Evolutionary conservation across 164 flowering plant genomes (phyloP), one percentile per base, ranked within the genome.

Genomic region (Buxus sempervirens): DNA sequence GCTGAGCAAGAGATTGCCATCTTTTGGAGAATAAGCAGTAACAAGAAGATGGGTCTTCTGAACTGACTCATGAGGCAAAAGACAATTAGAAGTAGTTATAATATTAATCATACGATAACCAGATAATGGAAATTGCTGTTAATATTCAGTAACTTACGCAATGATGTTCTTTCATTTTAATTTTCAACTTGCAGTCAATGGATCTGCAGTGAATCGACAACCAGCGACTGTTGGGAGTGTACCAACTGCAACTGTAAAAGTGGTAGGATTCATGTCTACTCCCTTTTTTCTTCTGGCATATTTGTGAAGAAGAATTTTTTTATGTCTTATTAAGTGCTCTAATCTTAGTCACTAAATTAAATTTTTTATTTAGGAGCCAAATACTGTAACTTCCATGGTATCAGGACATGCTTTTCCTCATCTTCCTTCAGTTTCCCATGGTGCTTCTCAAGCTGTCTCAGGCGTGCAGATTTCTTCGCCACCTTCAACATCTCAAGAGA

Each of bases 191-290:
- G 28, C 79, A 93, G 98, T 74, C 63, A 89, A 83, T 83, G 96
- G 85, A 75, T 68, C 91, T 73, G 45, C 83, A 54, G 68, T 84
- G 83, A 87, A 69, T 72, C 85, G 92, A 62, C 96, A 76, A 72
- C 83, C 93, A 58, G 56, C 82, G 63, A 67, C 84, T 60, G 82
- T 70, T 54, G 88, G 88, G 63, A 86, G 68, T 67, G 73, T 86
- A 51, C 84, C 90, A 36, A 75, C 86, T 20, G 88, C 93, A 9
- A 88, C 90, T 53, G 97, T 93, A 27, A 93, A 93, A 88, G 83
- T 87, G 55, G 98, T 93, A 81, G 87, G 90, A 65, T 54, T 68
- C 38, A 36, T 20, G 32, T 21, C 55, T 26, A n/a, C 67, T n/a
- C n/a, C 55, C 58, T 45, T 36, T 26, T 54, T 54, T 59, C 13